phyloP scores from a whole-genome alignment of 192 early-diverging fungal genomes.

The Coemansia pectinata region DNA sequence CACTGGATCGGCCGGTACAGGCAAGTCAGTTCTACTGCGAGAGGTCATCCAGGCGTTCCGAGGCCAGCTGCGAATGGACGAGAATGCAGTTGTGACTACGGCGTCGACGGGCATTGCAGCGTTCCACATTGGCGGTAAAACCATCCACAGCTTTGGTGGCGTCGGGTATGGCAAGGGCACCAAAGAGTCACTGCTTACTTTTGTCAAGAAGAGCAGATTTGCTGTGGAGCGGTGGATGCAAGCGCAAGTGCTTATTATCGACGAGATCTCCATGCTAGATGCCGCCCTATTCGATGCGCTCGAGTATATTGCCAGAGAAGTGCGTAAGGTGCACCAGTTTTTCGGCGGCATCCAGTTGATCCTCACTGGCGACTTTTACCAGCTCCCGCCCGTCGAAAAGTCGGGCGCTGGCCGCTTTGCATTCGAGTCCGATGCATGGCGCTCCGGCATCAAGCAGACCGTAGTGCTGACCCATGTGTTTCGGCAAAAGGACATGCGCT shows the following conservation, averaged over 20 bases:
- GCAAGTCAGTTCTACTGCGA: slow-evolving; percentile 50
- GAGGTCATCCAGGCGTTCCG: slow-evolving; percentile 46
- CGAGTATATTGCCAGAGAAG: slow-evolving; percentile 61
- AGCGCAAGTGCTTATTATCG: slow-evolving; percentile 69
- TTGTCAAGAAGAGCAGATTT: slow-evolving; percentile 40
- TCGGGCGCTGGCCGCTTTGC: slow-evolving; percentile 56
- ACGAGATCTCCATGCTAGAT: slow-evolving; percentile 83
- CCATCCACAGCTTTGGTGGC: slow-evolving; percentile 71
- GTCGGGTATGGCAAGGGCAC: slow-evolving; percentile 62
- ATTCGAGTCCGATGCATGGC: slow-evolving; percentile 68
- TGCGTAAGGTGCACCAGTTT: slow-evolving; percentile 51
- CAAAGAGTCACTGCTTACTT: slow-evolving; percentile 16
- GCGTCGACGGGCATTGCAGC: slow-evolving; percentile 84
- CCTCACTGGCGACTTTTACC: slow-evolving; percentile 80
- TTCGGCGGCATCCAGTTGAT: slow-evolving; percentile 82
- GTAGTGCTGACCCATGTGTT: slow-evolving; percentile 79
- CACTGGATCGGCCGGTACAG: slow-evolving; percentile 75
- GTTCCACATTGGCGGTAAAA: slow-evolving; percentile 73
- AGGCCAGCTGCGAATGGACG: background rate
- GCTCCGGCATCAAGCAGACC: slow-evolving; percentile 51
- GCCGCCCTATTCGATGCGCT: slow-evolving; percentile 70
- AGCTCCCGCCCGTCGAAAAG: slow-evolving; percentile 72
- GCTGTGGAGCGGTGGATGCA: slow-evolving; percentile 61
- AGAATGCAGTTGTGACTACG: slow-evolving; percentile 55
- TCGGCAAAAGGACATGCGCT: slow-evolving; percentile 78